These are phyloP conservation scores for Mrakia hoshinonis DNA, from an alignment of 768 basidiomycete species.

Conservation along the genomic window DNA sequence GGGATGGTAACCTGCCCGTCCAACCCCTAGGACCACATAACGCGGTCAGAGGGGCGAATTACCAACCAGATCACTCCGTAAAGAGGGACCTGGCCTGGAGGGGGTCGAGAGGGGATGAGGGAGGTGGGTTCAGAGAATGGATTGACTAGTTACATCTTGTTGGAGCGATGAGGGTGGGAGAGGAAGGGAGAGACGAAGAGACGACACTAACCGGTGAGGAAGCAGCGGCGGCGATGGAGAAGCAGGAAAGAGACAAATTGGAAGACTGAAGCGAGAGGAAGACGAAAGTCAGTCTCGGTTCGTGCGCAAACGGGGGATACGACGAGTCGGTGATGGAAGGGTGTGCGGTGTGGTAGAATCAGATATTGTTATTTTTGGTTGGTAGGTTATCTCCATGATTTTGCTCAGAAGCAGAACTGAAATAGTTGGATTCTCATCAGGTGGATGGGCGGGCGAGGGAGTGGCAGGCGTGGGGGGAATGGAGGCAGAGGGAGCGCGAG, in stretches of 20 bases:
- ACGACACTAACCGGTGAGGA: not conserved
- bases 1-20: not conserved
- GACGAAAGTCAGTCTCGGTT: not conserved
- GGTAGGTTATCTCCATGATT: too few relatives aligned
- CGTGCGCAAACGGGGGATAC: not conserved
- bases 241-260: not conserved
- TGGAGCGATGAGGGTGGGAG: not conserved
- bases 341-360: slow-evolving; percentile 11
- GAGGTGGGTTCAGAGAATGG: slow-evolving; percentile 11
- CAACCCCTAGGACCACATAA: slow-evolving; percentile 12
- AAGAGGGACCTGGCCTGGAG: not conserved
- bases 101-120: slow-evolving; percentile 7
- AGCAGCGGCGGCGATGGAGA: not conserved
- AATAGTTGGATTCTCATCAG: slow-evolving; percentile 11
- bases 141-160: slow-evolving; percentile 17
- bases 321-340: not conserved
- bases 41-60: slow-evolving; percentile 9
- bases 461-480: not conserved
- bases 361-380: not conserved
- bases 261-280: not conserved
- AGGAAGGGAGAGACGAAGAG: not conserved
- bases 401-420: slow-evolving; percentile 17
- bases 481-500: not conserved
- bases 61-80: not conserved
- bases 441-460: not conserved